phyloP scores from a whole-genome alignment of 192 early-diverging fungal genomes.

The Coemansia sp. region DNA sequence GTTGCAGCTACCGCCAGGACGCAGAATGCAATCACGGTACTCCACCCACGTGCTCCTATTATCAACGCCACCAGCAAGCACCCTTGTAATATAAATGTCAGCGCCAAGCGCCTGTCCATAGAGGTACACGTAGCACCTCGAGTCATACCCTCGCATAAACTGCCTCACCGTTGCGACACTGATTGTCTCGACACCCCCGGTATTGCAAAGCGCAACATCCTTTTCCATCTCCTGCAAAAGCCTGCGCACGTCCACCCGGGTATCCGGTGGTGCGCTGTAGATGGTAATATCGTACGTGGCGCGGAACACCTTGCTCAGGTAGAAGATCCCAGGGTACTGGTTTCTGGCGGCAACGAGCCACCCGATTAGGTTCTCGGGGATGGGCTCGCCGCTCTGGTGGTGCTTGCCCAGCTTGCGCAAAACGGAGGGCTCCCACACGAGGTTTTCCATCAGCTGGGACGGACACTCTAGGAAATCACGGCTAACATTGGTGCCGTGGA shows the following conservation, averaged over 20 bases:
- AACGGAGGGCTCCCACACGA: constrained; percentile 54
- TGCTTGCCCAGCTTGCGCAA: constrained; percentile 55
- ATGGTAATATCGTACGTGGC: constrained; percentile 65
- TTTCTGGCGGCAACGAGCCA: constrained; percentile 60
- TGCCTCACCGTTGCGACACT: constrained; percentile 50
- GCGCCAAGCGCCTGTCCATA: constrained; percentile 72
- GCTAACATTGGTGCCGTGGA: constrained; percentile 66
- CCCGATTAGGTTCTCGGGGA: constrained; percentile 62
- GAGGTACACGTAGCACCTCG: constrained; percentile 67
- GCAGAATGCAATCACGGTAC: constrained; percentile 8
- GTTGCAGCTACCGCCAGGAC: background rate
- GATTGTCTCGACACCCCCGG: constrained; percentile 37
- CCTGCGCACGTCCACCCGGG: constrained; percentile 7
- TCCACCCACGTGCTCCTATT: constrained; percentile 1
- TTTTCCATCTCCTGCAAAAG: constrained; percentile 32
- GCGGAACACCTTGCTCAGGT: constrained; percentile 66
- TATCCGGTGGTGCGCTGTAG: constrained; percentile 49
- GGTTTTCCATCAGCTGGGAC: constrained; percentile 77
- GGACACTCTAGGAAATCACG: constrained; percentile 79
- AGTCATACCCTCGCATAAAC: constrained; percentile 67
- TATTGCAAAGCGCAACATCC: background rate
- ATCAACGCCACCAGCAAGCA: constrained; percentile 53
- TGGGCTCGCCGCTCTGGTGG: constrained; percentile 57
- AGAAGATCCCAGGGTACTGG: constrained; percentile 58
- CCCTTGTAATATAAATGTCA: constrained; percentile 69